A percentile compares a stretch with the other conserved stretches of the same genome.
Conservation (phyloP, 306 rosid species). For the Begonia masoniana region DNA sequence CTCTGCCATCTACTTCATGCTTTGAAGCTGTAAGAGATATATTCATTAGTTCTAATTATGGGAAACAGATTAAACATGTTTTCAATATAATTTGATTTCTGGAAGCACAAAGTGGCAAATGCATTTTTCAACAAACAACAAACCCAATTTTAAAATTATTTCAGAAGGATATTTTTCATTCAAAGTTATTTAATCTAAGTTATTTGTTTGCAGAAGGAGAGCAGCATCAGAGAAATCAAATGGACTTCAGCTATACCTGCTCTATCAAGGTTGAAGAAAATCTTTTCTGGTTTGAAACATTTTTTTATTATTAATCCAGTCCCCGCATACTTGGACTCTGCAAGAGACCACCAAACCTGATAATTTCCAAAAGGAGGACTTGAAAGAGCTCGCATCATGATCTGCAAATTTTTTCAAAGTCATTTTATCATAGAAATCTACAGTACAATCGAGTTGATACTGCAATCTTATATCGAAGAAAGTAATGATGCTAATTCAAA, state of each 20-base stretch:
- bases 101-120: too few relatives aligned
- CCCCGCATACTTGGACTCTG: constrained; percentile 96
- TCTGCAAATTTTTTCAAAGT: constrained; percentile 35
- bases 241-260: constrained; percentile 29
- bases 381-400: constrained; percentile 76
- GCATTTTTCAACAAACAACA: too few relatives aligned
- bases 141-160: too few relatives aligned
- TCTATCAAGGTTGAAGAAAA: constrained; percentile 79
- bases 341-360: constrained; percentile 92
- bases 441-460: not conserved
- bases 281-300: constrained; percentile 64
- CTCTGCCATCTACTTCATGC: constrained; percentile 93
- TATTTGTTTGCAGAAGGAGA: too few relatives aligned
- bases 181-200: too few relatives aligned
- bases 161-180: too few relatives aligned
- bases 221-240: too few relatives aligned
- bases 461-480: not conserved
- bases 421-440: not conserved
- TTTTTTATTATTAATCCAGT: constrained; percentile 76
- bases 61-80: constrained; percentile 2
- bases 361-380: constrained; percentile 66
- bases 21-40: constrained; percentile 53
- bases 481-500: too few relatives aligned
- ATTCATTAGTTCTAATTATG: not conserved
- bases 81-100: too few relatives aligned